Evolutionary conservation across 2,329 filamentous ascomycete species (phyloP).

Genomic region (Hysterium pulicare): DNA sequence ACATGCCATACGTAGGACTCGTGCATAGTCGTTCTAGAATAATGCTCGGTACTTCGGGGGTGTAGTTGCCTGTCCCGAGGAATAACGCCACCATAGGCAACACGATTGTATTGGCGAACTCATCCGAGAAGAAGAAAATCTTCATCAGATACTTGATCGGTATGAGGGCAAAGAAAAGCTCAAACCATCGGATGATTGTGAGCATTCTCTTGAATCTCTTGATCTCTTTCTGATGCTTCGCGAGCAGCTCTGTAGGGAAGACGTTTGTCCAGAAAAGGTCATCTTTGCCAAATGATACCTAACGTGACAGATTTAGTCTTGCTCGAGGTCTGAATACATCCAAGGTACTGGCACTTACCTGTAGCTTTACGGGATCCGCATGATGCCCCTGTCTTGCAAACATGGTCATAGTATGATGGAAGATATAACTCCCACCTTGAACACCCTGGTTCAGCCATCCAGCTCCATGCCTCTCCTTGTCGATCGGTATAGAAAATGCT

Average conservation of each 20-base stretch:
- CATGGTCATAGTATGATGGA: constrained; percentile 66
- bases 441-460: constrained; percentile 62
- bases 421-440: constrained; percentile 63
- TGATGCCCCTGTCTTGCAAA: constrained; percentile 56
- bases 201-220: constrained; percentile 53
- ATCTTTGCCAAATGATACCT: constrained; percentile 61
- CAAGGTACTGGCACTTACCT: no score
- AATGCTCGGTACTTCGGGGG: constrained; percentile 66
- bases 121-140: constrained; percentile 65
- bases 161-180: constrained; percentile 57
- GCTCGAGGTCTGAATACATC: no score
- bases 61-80: constrained; percentile 71
- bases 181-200: constrained; percentile 57
- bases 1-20: constrained; percentile 58
- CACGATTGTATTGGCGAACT: constrained; percentile 69
- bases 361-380: constrained; percentile 57
- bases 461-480: constrained; percentile 55
- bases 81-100: constrained; percentile 71
- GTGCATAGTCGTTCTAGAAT: constrained; percentile 56
- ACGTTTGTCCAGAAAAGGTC: constrained; percentile 65
- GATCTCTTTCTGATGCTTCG: constrained; percentile 55
- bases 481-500: constrained; percentile 56
- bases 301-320: no score
- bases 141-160: constrained; percentile 63
- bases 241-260: constrained; percentile 58